These are phyloP conservation scores for Annulohypoxylon nitens DNA, from an alignment of 495 filamentous ascomycete species.

Conservation along the genomic window DNA sequence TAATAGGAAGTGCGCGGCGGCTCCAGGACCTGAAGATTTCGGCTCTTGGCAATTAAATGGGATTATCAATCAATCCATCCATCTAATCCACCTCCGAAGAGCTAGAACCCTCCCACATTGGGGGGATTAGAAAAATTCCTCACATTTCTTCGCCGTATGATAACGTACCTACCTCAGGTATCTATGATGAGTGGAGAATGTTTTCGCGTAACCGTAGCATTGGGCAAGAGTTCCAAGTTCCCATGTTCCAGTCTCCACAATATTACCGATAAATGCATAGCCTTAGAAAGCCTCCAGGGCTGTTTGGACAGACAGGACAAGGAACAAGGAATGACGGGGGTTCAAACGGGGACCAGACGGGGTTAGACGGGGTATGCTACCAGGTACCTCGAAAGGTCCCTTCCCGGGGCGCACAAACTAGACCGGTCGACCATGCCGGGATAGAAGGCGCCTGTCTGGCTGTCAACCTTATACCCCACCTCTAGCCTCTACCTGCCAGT, in stretches of 20 bases:
- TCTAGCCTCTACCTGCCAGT: background rate
- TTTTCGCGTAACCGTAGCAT: slow-evolving; percentile 31
- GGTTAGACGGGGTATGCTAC: slow-evolving; percentile 3
- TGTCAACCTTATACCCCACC: background rate
- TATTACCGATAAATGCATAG: slow-evolving; percentile 17
- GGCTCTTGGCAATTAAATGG: slow-evolving; percentile 6
- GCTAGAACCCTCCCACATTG: slow-evolving; percentile 8
- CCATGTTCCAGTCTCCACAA: slow-evolving; percentile 10
- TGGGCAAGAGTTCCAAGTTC: slow-evolving; percentile 15
- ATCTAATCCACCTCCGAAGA: slow-evolving; percentile 3
- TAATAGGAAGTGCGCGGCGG: slow-evolving; percentile 18
- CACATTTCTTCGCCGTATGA: background rate
- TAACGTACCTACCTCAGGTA: no score
- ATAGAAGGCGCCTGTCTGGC: background rate
- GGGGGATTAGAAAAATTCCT: slow-evolving; percentile 8
- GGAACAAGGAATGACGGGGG: background rate
- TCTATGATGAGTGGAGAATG: slow-evolving; percentile 20
- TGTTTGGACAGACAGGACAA: background rate
- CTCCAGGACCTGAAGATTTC: background rate
- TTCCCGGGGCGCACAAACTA: slow-evolving; percentile 9
- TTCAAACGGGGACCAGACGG: background rate
- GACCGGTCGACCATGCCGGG: slow-evolving; percentile 28
- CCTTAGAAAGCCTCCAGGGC: background rate
- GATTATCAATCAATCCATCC: slow-evolving; percentile 37
- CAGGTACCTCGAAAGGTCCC: background rate